Evolutionary conservation across 768 basidiomycete species (phyloP).

Genomic region (Thelephora aurantiotincta): DNA sequence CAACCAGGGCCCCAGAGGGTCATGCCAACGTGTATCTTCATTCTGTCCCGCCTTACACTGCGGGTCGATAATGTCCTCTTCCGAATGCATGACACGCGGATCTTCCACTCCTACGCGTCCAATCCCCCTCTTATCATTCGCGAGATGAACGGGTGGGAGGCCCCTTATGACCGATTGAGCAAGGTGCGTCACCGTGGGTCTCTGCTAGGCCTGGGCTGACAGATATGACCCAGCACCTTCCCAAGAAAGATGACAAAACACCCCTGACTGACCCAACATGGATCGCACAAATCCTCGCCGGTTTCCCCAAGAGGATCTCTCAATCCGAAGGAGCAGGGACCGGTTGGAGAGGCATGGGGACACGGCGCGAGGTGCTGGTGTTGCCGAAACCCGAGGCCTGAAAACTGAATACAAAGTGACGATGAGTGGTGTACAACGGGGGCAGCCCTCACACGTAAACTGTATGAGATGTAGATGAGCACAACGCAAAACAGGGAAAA

Average conservation of each 20-base stretch:
- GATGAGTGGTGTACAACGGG: no score
- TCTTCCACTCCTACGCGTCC: conserved; percentile 74
- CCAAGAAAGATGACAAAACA: conserved; percentile 66
- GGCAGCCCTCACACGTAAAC: no score
- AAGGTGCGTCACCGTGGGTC: conserved; percentile 29
- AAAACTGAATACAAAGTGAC: no score
- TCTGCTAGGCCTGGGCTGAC: neutral
- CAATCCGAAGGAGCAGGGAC: conserved; percentile 58
- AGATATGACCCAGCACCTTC: conserved; percentile 35
- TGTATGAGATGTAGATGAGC: no score
- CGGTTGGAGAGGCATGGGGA: conserved; percentile 74
- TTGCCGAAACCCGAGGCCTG: conserved; percentile 10
- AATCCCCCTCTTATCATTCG: conserved; percentile 51
- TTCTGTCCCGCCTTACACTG: conserved; percentile 82
- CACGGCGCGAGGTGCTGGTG: conserved; percentile 38
- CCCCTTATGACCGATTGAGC: conserved; percentile 70
- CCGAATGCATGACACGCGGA: conserved; percentile 74
- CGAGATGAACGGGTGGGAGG: conserved; percentile 85
- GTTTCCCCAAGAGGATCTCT: conserved; percentile 41
- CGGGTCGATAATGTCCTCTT: conserved; percentile 94
- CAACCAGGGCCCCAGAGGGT: conserved; percentile 49
- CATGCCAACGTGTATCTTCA: conserved; percentile 91
- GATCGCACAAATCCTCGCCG: conserved; percentile 57
- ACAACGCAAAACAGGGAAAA: neutral
- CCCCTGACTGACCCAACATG: conserved; percentile 81